A percentile compares a stretch with the other conserved stretches of the same genome.
Evolutionary conservation across 306 rosid species (phyloP).

Genomic region (Hylodesmum podocarpum): DNA sequence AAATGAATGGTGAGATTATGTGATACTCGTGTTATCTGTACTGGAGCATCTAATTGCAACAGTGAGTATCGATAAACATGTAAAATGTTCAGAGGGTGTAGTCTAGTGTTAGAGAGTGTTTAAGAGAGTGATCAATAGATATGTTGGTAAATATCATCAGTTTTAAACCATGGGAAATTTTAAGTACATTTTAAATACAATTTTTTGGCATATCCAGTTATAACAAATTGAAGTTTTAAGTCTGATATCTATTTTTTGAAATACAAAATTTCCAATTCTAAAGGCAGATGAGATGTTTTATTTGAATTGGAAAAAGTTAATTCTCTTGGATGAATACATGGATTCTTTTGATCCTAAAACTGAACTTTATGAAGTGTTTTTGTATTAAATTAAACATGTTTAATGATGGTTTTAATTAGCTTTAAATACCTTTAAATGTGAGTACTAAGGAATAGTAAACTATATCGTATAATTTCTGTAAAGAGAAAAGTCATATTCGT

Average conservation of each 20-base stretch:
- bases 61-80: slow-evolving; percentile 23
- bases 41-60: slow-evolving; percentile 22
- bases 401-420: neutral
- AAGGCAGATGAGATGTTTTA: neutral
- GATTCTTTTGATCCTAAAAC: neutral
- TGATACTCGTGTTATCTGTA: slow-evolving; percentile 20
- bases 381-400: neutral
- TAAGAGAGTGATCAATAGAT: neutral
- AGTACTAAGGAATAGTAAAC: no score
- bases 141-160: neutral
- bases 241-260: neutral
- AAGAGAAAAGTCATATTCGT: neutral
- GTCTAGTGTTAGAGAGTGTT: neutral
- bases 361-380: neutral
- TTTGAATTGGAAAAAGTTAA: neutral
- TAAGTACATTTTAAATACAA: neutral
- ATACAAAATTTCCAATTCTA: neutral
- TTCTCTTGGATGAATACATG: neutral
- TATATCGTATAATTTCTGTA: neutral
- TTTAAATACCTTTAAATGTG: neutral
- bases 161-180: neutral
- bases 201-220: neutral
- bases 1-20: slow-evolving; percentile 23
- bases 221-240: neutral
- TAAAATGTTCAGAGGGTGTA: slow-evolving; percentile 3